These are phyloP conservation scores for Populus euphratica DNA, from an alignment of 345 rosid genomes.

Conservation along the genomic window DNA sequence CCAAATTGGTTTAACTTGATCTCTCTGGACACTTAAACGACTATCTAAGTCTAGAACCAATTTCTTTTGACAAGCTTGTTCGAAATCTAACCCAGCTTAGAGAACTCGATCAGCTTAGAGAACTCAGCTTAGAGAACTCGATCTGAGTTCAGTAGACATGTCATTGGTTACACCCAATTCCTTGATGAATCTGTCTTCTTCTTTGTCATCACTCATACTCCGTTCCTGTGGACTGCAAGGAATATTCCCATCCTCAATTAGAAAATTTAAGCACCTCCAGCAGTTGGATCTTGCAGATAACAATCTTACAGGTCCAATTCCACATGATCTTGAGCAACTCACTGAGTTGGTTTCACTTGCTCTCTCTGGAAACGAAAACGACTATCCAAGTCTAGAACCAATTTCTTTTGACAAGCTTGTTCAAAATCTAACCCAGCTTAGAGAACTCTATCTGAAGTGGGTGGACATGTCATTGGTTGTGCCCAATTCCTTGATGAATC, in stretches of 20 bases:
- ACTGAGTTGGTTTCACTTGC: not conserved
- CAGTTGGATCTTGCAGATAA: not conserved
- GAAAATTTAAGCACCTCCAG: not conserved
- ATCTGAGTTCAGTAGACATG: too few species aligned
- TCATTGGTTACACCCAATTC: too few species aligned
- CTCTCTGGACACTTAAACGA: not conserved
- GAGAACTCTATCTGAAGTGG: rapidly evolving
- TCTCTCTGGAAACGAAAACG: not conserved
- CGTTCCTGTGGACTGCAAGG: too few species aligned
- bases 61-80: not conserved
- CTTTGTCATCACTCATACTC: too few species aligned
- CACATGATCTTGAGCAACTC: not conserved
- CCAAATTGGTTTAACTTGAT: not conserved
- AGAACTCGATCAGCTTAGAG: too few species aligned
- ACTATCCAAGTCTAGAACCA: not conserved
- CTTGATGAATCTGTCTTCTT: too few species aligned
- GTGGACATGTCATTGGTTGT: too few species aligned
- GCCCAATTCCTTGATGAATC: too few species aligned
- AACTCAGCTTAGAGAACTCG: too few species aligned
- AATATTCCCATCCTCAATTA: too few species aligned
- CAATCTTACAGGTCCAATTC: not conserved
- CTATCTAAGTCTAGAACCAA: not conserved
- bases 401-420: not conserved
- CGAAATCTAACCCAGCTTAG: too few species aligned
- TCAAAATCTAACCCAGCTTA: too few species aligned